phyloP scores from a whole-genome alignment of 2,329 filamentous ascomycete genomes.

The Fusarium hainanense region DNA sequence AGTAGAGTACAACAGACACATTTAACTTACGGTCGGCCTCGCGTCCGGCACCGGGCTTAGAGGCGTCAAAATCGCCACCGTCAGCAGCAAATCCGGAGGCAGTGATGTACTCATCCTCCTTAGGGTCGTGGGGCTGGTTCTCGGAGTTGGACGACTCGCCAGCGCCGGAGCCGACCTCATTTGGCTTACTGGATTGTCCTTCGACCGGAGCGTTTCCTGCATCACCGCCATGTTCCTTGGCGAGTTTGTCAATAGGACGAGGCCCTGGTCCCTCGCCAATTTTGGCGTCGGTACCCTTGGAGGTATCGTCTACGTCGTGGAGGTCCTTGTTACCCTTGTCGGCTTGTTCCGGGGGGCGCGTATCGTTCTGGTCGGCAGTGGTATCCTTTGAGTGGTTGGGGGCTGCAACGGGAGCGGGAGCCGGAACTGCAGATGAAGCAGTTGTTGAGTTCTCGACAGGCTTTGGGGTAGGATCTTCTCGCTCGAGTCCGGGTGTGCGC shows the following conservation, averaged over 20 bases:
- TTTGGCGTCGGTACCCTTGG: constrained; percentile 47
- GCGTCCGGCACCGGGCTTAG: constrained; percentile 70
- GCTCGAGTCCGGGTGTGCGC: constrained; percentile 8
- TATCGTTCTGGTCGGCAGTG: constrained; percentile 53
- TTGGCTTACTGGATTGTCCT: constrained; percentile 4
- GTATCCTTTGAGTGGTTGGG: constrained; percentile 33
- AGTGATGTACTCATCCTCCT: constrained; percentile 67
- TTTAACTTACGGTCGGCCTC: constrained; percentile 72
- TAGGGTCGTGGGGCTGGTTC: constrained; percentile 57
- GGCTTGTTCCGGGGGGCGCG: constrained; percentile 53
- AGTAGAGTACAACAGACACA: too few relatives aligned
- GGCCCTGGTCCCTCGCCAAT: constrained; percentile 46
- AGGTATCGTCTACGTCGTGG: constrained; percentile 46
- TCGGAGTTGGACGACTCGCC: constrained; percentile 15
- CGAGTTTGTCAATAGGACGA: constrained; percentile 52
- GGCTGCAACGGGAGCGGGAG: constrained; percentile 1
- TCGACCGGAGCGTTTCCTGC: constrained; percentile 41
- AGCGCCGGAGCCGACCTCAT: constrained; percentile 26
- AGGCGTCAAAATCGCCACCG: constrained; percentile 74
- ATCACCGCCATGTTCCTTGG: constrained; percentile 47
- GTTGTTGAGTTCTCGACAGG: background rate
- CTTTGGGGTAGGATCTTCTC: constrained; percentile 7
- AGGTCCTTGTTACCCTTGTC: constrained; percentile 47
- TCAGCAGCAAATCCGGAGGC: constrained; percentile 70
- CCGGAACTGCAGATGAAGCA: constrained; percentile 1